Evolutionary conservation across 2,329 filamentous ascomycete species (phyloP).

Genomic region (Phaeosphaeria sp.): DNA sequence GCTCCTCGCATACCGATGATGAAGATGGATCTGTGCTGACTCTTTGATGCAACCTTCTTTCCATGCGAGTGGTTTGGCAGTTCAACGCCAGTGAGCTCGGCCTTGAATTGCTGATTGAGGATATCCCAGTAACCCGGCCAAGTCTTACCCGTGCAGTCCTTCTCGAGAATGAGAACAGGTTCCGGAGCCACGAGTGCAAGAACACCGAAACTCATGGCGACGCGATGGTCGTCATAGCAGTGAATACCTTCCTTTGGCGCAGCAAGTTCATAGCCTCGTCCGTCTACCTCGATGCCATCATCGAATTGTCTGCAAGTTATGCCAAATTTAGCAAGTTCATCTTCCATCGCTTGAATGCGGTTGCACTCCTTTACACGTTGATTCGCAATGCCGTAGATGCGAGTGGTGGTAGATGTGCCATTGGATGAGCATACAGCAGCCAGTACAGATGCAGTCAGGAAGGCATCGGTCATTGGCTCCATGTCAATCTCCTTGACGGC

Average conservation of each 20-base stretch:
- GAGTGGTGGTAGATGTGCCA: conserved; percentile 68
- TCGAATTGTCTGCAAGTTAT: conserved; percentile 86
- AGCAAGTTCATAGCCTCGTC: conserved; percentile 59
- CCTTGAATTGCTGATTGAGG: conserved; percentile 78
- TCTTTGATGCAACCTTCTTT: conserved; percentile 31
- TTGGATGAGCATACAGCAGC: conserved; percentile 85
- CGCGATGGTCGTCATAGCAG: conserved; percentile 97
- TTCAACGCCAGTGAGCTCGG: conserved; percentile 78
- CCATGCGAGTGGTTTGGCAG: conserved; percentile 44
- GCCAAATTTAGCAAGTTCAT: conserved; percentile 92
- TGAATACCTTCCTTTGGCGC: conserved; percentile 70
- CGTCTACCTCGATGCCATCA: conserved; percentile 85
- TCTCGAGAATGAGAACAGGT: conserved; percentile 81
- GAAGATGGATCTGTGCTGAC: conserved; percentile 74
- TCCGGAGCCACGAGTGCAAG: conserved; percentile 74
- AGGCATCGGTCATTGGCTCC: conserved; percentile 99
- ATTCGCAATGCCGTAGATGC: conserved; percentile 93
- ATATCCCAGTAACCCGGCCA: conserved; percentile 99
- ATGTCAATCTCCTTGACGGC: conserved; percentile 88
- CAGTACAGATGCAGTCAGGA: conserved; percentile 91
- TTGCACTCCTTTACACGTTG: conserved; percentile 99
- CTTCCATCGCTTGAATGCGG: conserved; percentile 92
- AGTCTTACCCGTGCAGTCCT: conserved; percentile 94
- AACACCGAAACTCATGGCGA: conserved; percentile 98
- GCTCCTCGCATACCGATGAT: conserved; percentile 97